Evolutionary conservation across 2,329 filamentous ascomycete genomes (phyloP).

Genomic region (Beauveria varroae): DNA sequence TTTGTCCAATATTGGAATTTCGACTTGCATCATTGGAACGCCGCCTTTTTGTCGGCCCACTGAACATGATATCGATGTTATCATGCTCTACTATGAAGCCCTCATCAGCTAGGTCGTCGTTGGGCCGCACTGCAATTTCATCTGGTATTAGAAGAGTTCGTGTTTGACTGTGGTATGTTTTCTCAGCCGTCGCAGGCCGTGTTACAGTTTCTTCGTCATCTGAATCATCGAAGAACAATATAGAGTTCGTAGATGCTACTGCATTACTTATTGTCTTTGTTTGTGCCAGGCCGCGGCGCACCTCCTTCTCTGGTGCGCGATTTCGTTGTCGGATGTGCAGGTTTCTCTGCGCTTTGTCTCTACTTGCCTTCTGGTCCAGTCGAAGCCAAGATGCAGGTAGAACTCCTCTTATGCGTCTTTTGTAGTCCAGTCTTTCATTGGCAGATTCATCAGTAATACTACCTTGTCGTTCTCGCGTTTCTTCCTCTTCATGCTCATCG

Average conservation of each 20-base stretch:
- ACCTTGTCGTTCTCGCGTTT: slow-evolving; percentile 1
- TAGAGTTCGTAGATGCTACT: slow-evolving; percentile 20
- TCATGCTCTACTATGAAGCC: slow-evolving; percentile 42
- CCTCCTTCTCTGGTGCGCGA: slow-evolving; percentile 30
- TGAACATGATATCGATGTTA: slow-evolving; percentile 43
- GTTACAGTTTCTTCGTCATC: slow-evolving; percentile 30
- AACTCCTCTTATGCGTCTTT: slow-evolving; percentile 49
- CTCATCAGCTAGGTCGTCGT: slow-evolving; percentile 18
- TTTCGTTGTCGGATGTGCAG: slow-evolving; percentile 21
- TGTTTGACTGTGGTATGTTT: slow-evolving; percentile 21
- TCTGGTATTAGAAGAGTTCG: slow-evolving; percentile 17
- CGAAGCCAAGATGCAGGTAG: slow-evolving; percentile 62
- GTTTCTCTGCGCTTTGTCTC: slow-evolving; percentile 24
- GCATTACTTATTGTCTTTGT: slow-evolving; percentile 23
- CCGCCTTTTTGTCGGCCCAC: slow-evolving; percentile 33
- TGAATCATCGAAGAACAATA: slow-evolving; percentile 39
- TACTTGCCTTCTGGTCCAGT: slow-evolving; percentile 42
- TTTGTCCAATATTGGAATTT: slow-evolving; percentile 17
- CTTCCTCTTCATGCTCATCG: neutral
- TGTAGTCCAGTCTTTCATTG: slow-evolving; percentile 33
- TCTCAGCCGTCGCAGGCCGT: slow-evolving; percentile 16
- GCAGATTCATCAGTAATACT: slow-evolving; percentile 24
- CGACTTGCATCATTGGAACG: slow-evolving; percentile 3
- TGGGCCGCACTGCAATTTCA: neutral
- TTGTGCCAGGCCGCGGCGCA: slow-evolving; percentile 43